Evolutionary conservation across 768 basidiomycete genomes (phyloP), one percentile per base, ranked within the genome.

Genomic region (Serendipita vermifera): DNA sequence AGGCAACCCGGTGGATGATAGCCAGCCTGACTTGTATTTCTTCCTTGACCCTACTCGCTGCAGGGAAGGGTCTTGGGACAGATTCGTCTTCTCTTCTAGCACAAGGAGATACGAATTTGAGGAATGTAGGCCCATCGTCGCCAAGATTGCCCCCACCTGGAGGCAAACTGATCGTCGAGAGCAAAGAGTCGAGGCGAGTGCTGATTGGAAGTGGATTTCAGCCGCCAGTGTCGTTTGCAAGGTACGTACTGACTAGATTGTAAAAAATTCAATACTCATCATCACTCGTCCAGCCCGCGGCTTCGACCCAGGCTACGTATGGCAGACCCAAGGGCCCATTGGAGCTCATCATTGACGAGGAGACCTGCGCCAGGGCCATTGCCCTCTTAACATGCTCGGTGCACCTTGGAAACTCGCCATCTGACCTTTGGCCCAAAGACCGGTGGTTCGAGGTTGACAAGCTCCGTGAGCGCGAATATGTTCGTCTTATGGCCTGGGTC

Each of bases 401-500:
- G 36, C 80, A 84, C 33, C 77, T 94, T 54, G 73, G 73, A 13
- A 75, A 77, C 11, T 77, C 86, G 64, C 83, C 82, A 13, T 83
- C 83, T 27, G 64, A 77, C 1, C 84, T 90, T 63, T 97, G 93
- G 93, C 79, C 85, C 3, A 73, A 72, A 29, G 80, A 76, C 11
- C 59, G 63, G 3, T 96, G 88, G 89, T 71, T 69, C 38, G 85
- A 90, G 62, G 80, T 97, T 39, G 89, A 94, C 67, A 84, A 87
- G 61, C 73, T 89, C 6, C 84, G 93, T 62, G 88, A 94, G 64
- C 82, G 91, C 3, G 72, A 77, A 9, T 83, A 81, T 1, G 94
- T 92, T 73, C 80, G 79, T 59, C 74, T 82, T 3, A 65, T 94
- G 14, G 85, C 90, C 2, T 97, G 93, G 92, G 70, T 96, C 17